Evolutionary conservation across 257 asterid species (phyloP), one percentile per base, ranked within the genome.

Genomic region (Solanum microdontum): DNA sequence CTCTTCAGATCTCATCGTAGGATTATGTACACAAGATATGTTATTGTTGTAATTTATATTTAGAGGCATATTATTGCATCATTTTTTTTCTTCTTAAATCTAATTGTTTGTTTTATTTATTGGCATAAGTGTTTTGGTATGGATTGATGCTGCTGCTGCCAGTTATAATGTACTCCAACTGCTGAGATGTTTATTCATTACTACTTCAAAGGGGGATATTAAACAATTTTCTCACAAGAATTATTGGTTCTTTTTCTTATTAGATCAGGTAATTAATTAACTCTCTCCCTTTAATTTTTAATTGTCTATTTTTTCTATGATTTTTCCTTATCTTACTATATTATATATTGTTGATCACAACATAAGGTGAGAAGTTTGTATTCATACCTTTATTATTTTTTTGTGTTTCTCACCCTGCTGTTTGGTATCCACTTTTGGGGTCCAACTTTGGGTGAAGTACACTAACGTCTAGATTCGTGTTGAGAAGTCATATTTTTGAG

Each of bases 91-190:
- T 21, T 30, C n/a, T 30, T 70, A 70, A 15, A 70, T 30, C 12
- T 70, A 30, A 70, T 70, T 17, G 7, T 37, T 48, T 14, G 19
- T 48, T 86, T 36, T 23, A 34, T 3, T 5, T 82, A 11, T 79
- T 13, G 24, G 3, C 26, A 28, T 66, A 4, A 69, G 98, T 88
- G 88, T 87, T 43, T 64, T 93, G 76, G 95, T 96, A 86, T 92
- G 96, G 92, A 82, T 95, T 28, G 92, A 89, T 84, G 75, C 74
- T 72, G 97, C 91, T 4, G 98, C 91, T 45, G 98, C 98, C 73
- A 91, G 84, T 45, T 95, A 93, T 85, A 93, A 88, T 90, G 87
- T 90, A 84, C 89, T 95, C 15, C 99, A 91, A 60, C 72, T 95
- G 14, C 24, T 93, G 76, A 90, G 93, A 86, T 45, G 88, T 82